Percentiles rank a stretch among this genome's conserved stretches.
Conservation (phyloP, 768 basidiomycete species). For the Rhizopogon rudus region DNA sequence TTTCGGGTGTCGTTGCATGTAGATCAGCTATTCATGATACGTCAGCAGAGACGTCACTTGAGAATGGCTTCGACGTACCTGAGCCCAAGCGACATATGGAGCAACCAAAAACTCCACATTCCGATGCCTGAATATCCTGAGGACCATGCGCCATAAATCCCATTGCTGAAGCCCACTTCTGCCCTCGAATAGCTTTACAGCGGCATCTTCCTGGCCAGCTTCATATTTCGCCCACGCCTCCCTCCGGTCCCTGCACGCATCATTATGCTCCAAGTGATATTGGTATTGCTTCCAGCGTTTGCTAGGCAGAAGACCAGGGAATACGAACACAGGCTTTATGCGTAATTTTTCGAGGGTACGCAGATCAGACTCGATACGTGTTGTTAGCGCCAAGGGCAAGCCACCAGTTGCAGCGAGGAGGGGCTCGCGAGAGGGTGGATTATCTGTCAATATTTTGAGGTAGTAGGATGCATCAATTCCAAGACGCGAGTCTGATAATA, state of each 20-base stretch:
- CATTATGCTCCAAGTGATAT: constrained; percentile 50
- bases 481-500: constrained; percentile 85
- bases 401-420: constrained; percentile 94
- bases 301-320: constrained; percentile 81
- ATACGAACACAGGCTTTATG: constrained; percentile 99
- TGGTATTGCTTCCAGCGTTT: constrained; percentile 61
- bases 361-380: constrained; percentile 88
- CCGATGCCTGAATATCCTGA: constrained; percentile 89
- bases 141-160: constrained; percentile 93
- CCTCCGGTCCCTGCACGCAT: constrained; percentile 69
- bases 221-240: constrained; percentile 96
- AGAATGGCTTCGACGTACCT: constrained; percentile 53
- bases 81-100: constrained; percentile 93
- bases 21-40: constrained; percentile 65
- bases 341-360: constrained; percentile 83
- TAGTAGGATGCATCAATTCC: constrained; percentile 97
- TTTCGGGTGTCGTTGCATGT: constrained; percentile 90
- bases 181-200: constrained; percentile 79
- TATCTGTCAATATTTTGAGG: constrained; percentile 72
- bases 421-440: constrained; percentile 77
- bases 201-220: constrained; percentile 83
- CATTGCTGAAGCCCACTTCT: constrained; percentile 69
- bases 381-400: constrained; percentile 81
- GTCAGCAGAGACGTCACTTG: constrained; percentile 5
- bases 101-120: constrained; percentile 96